Evolutionary conservation across 2,329 filamentous ascomycete species (phyloP).

Genomic region (Verticillium alfalfae): DNA sequence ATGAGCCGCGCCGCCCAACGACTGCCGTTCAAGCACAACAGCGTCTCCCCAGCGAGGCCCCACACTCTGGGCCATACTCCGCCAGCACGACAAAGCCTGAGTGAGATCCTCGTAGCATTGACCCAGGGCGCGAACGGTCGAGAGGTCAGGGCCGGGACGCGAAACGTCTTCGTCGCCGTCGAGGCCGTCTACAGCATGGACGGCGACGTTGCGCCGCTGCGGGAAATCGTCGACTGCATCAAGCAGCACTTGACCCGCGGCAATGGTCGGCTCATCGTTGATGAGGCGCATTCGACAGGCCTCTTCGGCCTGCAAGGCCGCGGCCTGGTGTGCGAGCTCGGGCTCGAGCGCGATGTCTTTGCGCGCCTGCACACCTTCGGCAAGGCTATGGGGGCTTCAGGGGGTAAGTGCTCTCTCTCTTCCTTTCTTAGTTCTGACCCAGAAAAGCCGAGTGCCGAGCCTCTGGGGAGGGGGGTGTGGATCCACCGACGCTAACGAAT

Average conservation of each 20-base stretch:
- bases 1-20: constrained; percentile 47
- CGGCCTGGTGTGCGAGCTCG: constrained; percentile 52
- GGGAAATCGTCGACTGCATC: constrained; percentile 52
- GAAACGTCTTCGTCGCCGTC: constrained; percentile 61
- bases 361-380: constrained; percentile 61
- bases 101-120: constrained; percentile 21
- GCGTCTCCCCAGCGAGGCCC: constrained; percentile 19
- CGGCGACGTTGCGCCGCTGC: constrained; percentile 63
- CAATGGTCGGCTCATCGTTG: constrained; percentile 60
- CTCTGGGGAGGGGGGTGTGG: not conserved
- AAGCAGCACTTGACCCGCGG: constrained; percentile 47
- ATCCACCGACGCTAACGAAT: not conserved
- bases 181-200: constrained; percentile 81
- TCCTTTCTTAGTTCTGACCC: too few species aligned
- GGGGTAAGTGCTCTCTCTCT: constrained; percentile 44
- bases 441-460: not conserved
- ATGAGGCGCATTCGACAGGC: constrained; percentile 64
- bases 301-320: constrained; percentile 49
- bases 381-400: constrained; percentile 62
- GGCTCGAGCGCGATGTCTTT: constrained; percentile 50
- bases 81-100: constrained; percentile 15
- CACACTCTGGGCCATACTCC: not conserved
- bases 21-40: constrained; percentile 54
- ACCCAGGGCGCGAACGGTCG: constrained; percentile 24
- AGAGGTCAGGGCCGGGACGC: constrained; percentile 25